Percentiles rank a stretch among this genome's conserved stretches.
Evolutionary conservation across 495 filamentous ascomycete genomes (phyloP).

Genomic region (Niebla homalea): DNA sequence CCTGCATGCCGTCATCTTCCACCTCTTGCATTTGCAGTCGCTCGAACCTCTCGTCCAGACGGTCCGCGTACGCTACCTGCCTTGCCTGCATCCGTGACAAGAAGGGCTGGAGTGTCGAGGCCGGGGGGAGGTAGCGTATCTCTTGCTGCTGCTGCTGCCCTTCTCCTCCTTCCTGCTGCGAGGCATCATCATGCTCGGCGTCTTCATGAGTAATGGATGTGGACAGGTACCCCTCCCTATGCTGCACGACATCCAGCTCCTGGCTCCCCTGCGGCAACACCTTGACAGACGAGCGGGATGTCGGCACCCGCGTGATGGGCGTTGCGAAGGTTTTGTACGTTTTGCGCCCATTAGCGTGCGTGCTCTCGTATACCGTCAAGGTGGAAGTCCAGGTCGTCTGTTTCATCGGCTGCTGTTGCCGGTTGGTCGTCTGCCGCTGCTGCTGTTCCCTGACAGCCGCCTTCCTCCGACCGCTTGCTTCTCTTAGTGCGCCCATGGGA

Average conservation of each 20-base stretch:
- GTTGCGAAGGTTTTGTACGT: constrained; percentile 31
- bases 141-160: not conserved
- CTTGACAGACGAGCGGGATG: not conserved
- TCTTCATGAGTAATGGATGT: not conserved
- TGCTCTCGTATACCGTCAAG: constrained; percentile 69
- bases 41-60: constrained; percentile 7
- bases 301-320: constrained; percentile 7
- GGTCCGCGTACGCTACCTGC: constrained; percentile 6
- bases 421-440: constrained; percentile 8
- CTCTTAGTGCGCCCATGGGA: constrained; percentile 30
- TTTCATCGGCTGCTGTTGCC: constrained; percentile 11
- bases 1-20: constrained; percentile 35
- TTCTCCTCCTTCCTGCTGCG: not conserved
- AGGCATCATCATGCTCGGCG: not conserved
- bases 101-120: constrained; percentile 7
- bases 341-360: constrained; percentile 53
- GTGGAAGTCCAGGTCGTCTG: constrained; percentile 63
- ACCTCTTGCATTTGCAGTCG: constrained; percentile 36
- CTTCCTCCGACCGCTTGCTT: not conserved
- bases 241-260: not conserved
- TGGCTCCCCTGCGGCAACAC: not conserved
- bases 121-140: not conserved
- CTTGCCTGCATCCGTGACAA: constrained; percentile 8
- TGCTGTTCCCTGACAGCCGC: constrained; percentile 1
- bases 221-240: no score